These are phyloP conservation scores for Trichoderma gracile DNA, from an alignment of 2,329 filamentous ascomycete species.

Conservation along the genomic window DNA sequence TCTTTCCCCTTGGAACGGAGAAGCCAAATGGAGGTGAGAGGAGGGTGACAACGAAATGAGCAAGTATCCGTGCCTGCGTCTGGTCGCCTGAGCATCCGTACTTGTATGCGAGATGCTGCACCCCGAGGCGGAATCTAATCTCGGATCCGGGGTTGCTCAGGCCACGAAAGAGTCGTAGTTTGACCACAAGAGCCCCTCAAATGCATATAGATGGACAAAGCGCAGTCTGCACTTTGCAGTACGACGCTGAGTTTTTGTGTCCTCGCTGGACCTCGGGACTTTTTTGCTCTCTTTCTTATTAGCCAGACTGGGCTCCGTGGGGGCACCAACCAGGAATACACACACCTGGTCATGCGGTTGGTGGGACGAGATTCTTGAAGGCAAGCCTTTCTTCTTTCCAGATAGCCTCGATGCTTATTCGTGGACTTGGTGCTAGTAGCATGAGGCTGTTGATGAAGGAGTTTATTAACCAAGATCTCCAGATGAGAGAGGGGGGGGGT, in stretches of 20 bases:
- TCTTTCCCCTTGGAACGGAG: not conserved
- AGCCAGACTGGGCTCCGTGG: conserved; percentile 14
- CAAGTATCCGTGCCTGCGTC: not conserved
- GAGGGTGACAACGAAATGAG: not conserved
- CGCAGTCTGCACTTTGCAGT: not conserved
- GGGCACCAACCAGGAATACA: not conserved
- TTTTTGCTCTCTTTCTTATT: not conserved
- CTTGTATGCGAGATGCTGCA: conserved; percentile 23
- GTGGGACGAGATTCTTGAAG: conserved; percentile 1
- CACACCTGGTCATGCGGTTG: not conserved
- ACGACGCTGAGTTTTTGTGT: not conserved
- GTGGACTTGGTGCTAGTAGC: no score
- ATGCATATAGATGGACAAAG: not conserved
- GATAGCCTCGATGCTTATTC: no score
- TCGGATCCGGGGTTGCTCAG: conserved; percentile 19
- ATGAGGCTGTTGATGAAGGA: not conserved
- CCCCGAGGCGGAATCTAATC: conserved; percentile 12
- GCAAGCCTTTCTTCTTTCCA: no score
- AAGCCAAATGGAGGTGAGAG: not conserved
- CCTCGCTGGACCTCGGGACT: not conserved
- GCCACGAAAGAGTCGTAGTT: conserved; percentile 6
- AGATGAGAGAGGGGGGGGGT: not conserved
- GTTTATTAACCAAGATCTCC: not conserved
- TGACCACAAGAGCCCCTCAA: not conserved
- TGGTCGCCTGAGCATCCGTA: not conserved